phyloP scores from a whole-genome alignment of 106 monocot species.

The Alisma plantagoaquatica region DNA sequence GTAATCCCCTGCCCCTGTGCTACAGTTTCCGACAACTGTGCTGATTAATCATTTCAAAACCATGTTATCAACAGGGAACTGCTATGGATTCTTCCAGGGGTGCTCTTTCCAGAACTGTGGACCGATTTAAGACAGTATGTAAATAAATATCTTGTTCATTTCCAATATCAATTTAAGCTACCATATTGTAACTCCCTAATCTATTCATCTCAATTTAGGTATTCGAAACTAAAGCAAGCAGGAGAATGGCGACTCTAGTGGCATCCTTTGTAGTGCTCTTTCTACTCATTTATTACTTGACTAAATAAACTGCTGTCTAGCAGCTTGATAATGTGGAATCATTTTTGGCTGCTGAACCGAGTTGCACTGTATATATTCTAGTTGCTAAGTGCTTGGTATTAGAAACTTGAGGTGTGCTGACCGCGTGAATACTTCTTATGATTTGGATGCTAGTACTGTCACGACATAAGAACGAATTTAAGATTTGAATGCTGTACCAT shows the following conservation, averaged over 20 bases:
- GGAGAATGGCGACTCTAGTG: slow-evolving; percentile 80
- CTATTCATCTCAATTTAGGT: slow-evolving; percentile 30
- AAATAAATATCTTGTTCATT: neutral
- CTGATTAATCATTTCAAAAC: neutral
- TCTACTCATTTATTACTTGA: slow-evolving; percentile 84
- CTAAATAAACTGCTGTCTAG: slow-evolving; percentile 32
- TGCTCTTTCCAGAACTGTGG: slow-evolving; percentile 75
- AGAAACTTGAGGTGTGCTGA: no score
- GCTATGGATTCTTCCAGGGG: slow-evolving; percentile 97
- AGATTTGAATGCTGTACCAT: no score
- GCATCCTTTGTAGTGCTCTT: slow-evolving; percentile 78
- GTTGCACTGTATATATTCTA: no score
- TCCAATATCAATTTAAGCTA: neutral
- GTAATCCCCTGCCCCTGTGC: slow-evolving; percentile 14
- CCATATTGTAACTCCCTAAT: neutral
- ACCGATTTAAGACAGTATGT: slow-evolving; percentile 88
- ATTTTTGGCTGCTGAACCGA: no score
- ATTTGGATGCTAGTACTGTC: no score
- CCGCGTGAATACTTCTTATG: no score
- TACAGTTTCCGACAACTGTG: neutral
- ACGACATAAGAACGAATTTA: no score
- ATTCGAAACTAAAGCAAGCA: slow-evolving; percentile 82
- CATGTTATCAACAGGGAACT: slow-evolving; percentile 40
- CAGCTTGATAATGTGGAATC: no score
- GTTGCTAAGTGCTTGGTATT: no score